These are phyloP conservation scores for Talaromyces albobiverticillius DNA, from an alignment of 2,329 filamentous ascomycete genomes.

Conservation along the genomic window DNA sequence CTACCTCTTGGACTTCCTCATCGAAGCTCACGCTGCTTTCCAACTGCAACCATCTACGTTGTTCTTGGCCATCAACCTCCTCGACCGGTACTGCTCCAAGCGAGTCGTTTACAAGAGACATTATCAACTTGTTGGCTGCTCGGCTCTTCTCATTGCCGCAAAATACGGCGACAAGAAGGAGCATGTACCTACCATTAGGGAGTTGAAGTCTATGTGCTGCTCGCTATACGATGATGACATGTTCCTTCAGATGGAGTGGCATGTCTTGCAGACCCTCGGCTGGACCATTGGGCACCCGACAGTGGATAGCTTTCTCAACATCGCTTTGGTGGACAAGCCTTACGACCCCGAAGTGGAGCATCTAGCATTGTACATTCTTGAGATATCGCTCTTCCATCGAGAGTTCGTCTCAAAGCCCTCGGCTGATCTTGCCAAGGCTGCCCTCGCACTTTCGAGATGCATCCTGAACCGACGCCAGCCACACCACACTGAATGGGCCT, in stretches of 20 bases:
- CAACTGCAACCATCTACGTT: conserved; percentile 90
- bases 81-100: conserved; percentile 96
- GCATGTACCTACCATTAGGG: conserved; percentile 92
- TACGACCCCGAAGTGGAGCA: conserved; percentile 88
- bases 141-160: conserved; percentile 90
- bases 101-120: conserved; percentile 98
- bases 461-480: conserved; percentile 78
- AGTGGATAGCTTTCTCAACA: conserved; percentile 86
- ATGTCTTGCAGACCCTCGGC: conserved; percentile 93
- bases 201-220: conserved; percentile 99
- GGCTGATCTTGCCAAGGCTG: conserved; percentile 84
- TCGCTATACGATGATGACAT: conserved; percentile 97
- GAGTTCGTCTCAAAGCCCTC: conserved; percentile 93
- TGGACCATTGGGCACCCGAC: conserved; percentile 97
- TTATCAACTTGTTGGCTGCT: conserved; percentile 96
- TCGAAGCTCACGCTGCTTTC: conserved; percentile 95
- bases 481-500: conserved; percentile 71
- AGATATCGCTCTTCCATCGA: conserved; percentile 93
- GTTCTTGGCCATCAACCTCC: conserved; percentile 92
- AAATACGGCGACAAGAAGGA: conserved; percentile 99
- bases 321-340: conserved; percentile 71
- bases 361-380: conserved; percentile 90
- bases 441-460: conserved; percentile 79
- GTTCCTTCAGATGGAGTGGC: conserved; percentile 99
- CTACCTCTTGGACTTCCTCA: conserved; percentile 95